Evolutionary conservation across 2,329 filamentous ascomycete genomes (phyloP).

Genomic region (Calonectria fujianensis): DNA sequence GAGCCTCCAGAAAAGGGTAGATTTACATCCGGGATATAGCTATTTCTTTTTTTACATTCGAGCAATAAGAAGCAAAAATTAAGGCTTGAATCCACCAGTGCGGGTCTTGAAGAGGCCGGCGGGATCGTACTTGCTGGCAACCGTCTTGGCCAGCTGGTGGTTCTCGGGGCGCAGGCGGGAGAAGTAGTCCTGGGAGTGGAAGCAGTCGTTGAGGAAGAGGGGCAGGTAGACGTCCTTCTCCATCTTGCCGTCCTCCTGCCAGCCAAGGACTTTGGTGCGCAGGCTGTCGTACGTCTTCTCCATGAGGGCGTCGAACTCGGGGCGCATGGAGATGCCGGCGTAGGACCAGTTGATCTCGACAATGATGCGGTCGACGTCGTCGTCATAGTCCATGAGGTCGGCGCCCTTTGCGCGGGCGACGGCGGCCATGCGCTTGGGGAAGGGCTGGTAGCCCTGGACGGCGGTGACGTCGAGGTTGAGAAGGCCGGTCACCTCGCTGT

Average conservation of each 20-base stretch:
- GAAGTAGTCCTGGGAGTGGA: conserved; percentile 65
- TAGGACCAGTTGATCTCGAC: conserved; percentile 67
- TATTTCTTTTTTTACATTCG: neutral
- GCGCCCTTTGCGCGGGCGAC: conserved; percentile 57
- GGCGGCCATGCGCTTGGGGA: conserved; percentile 60
- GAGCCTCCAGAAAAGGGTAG: neutral
- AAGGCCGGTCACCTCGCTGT: neutral
- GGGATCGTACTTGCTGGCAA: conserved; percentile 62
- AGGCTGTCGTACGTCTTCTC: conserved; percentile 29
- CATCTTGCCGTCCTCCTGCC: conserved; percentile 59
- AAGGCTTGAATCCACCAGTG: conserved; percentile 64
- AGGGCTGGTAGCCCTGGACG: conserved; percentile 62
- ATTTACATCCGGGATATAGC: neutral
- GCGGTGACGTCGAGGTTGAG: conserved; percentile 50
- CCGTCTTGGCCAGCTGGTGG: conserved; percentile 58
- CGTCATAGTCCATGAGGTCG: conserved; percentile 64
- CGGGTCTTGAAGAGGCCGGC: conserved; percentile 61
- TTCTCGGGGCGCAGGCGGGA: conserved; percentile 61
- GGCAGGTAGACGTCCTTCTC: conserved; percentile 61
- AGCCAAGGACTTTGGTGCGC: conserved; percentile 32
- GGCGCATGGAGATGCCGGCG: conserved; percentile 50
- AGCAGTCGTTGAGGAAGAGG: conserved; percentile 66
- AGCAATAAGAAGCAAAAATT: neutral
- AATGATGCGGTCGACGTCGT: conserved; percentile 62
- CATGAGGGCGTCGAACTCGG: conserved; percentile 48